Evolutionary conservation across 176 grass and related monocot genomes (phyloP), one percentile per base, ranked within the genome.

Genomic region (Avena atlantica): DNA sequence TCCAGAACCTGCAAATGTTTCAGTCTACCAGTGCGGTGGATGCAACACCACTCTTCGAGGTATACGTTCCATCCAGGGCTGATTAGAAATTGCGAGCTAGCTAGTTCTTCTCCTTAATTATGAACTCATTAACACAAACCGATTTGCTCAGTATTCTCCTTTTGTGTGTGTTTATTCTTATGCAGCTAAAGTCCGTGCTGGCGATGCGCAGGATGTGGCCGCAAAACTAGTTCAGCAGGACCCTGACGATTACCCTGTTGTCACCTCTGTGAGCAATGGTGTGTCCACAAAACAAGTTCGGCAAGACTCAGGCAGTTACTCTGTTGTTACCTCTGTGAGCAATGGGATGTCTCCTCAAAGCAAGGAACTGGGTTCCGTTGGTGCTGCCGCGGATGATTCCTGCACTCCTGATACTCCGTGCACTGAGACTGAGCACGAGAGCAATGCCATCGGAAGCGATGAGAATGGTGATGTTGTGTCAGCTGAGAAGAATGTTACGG

Each of bases 41-140:
- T 99, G 97, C 48, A 24, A 51, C 75, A 85, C 89, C 68, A 90
- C 62, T 76, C 94, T 99, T 77, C 85, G 85, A 94, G 90, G 97
- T 99, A 95, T 83, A 92, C 89, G 60, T 74, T 88, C n/a, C 20
- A 60, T 9, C 63, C 6, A 67, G 27, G 80, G 29, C 13, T 29
- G 3, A 52, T 9, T 20, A 53, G 49, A 8, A 48, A 67, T 20
- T n/a, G 75, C 2, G 27, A 52, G 17, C 1, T 52, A 29, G 73
- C 47, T 16, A 76, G 13, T 8, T 73, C 50, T 51, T 25, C 12
- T 51, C 71, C 2, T 15, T 50, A 27, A 14, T 4, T 45, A 72
- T 5, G 42, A 45, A 14, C 37, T 48, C 6, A 75, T 29, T 11
- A 5, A 19, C 8, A 19, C 24, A 1, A 51, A 13, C 61, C 11